Evolutionary conservation across 257 asterid species (phyloP).

Genomic region (Euphrasia confusa): DNA sequence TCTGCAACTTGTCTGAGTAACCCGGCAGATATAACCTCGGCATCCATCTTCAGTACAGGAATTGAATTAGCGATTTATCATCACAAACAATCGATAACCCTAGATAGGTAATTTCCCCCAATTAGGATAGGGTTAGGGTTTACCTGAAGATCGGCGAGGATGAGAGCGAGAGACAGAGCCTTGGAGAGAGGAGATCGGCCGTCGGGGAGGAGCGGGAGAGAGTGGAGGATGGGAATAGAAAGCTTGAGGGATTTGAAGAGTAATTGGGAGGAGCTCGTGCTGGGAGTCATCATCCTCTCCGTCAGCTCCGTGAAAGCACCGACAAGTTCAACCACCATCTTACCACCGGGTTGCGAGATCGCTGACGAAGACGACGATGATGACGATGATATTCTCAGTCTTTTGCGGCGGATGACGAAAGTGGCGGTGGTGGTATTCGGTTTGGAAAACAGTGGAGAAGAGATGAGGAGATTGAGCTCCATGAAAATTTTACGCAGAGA

Average conservation of each 20-base stretch:
- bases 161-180: slow-evolving; percentile 71
- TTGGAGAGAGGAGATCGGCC: slow-evolving; percentile 76
- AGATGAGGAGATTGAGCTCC: slow-evolving; percentile 20
- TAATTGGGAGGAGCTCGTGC: slow-evolving; percentile 53
- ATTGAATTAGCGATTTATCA: neutral
- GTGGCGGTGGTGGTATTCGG: neutral
- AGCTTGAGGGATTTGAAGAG: slow-evolving; percentile 76
- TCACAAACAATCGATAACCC: neutral
- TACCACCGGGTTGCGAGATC: slow-evolving; percentile 76
- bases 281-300: slow-evolving; percentile 52
- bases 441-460: slow-evolving; percentile 16
- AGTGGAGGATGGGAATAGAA: slow-evolving; percentile 69
- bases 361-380: neutral
- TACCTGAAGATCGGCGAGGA: slow-evolving; percentile 92
- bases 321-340: slow-evolving; percentile 86
- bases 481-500: neutral
- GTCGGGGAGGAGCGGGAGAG: slow-evolving; percentile 56
- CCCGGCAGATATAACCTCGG: slow-evolving; percentile 86
- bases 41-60: slow-evolving; percentile 66
- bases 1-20: slow-evolving; percentile 60
- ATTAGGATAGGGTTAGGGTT: neutral
- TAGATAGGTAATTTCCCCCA: neutral
- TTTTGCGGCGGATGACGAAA: neutral
- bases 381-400: slow-evolving; percentile 16
- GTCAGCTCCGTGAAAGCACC: slow-evolving; percentile 88